phyloP scores from a whole-genome alignment of 306 rosid genomes.

The Vigna angularis region DNA sequence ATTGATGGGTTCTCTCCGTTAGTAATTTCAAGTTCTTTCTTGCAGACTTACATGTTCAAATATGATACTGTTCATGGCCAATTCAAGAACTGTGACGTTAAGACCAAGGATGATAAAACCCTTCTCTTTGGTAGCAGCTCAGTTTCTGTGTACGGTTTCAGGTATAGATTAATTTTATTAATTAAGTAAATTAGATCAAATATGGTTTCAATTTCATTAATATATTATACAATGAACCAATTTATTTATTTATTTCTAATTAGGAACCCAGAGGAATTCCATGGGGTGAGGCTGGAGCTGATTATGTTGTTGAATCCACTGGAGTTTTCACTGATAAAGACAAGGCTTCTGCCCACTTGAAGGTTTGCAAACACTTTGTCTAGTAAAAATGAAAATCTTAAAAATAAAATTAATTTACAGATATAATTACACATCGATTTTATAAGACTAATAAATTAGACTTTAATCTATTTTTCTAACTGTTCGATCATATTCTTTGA shows the following conservation, averaged over 20 bases:
- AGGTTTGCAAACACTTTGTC: slow-evolving; percentile 47
- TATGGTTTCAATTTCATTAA: neutral
- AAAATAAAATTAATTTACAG: too few species aligned
- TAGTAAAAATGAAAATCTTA: too few species aligned
- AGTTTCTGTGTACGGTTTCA: slow-evolving; percentile 52
- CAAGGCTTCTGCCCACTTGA: slow-evolving; percentile 82
- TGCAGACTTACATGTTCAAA: slow-evolving; percentile 66
- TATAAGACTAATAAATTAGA: too few species aligned
- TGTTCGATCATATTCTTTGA: neutral
- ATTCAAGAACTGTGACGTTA: slow-evolving; percentile 52
- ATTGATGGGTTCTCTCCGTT: neutral
- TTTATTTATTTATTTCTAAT: too few species aligned
- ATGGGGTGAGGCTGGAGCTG: slow-evolving; percentile 63
- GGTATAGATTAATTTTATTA: slow-evolving; percentile 38
- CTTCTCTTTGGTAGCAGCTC: slow-evolving; percentile 53
- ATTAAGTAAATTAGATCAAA: neutral
- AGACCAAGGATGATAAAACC: slow-evolving; percentile 54
- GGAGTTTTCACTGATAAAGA: slow-evolving; percentile 90
- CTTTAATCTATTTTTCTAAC: neutral
- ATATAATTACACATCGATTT: too few species aligned
- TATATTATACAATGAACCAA: neutral
- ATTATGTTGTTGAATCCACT: slow-evolving; percentile 69
- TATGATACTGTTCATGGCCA: slow-evolving; percentile 60
- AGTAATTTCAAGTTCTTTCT: neutral
- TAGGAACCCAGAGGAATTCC: slow-evolving; percentile 65